Evolutionary conservation across 2,329 filamentous ascomycete genomes (phyloP), one percentile per base, ranked within the genome.

Genomic region (Trichoderma sp.): DNA sequence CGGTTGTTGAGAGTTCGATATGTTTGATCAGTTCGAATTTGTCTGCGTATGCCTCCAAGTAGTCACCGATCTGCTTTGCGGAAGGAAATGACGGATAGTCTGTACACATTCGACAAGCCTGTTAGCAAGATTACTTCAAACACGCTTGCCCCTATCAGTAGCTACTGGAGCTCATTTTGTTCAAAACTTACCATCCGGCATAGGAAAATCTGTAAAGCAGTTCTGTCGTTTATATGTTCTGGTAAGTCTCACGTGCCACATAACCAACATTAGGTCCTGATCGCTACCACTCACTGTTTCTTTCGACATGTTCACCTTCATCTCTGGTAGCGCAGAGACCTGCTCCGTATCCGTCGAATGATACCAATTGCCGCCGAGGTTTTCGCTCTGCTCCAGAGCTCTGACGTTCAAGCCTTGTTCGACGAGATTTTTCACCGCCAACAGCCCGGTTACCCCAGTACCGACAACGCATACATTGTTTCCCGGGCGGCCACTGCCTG

Each of bases 281-380:
- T 6, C 35, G n/a, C 37, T 8, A 1, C 19, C 37, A 40, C 75
- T 57, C 57, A 79, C 77, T 37, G 74, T 71, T 35, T 79, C 74
- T 56, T 74, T 77, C 1, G 77, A 79, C 5, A 76, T 76, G 59
- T 78, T 79, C 11, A 73, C 70, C 52, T 71, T 75, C 4, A 76
- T 78, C 21, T 71, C 72, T 43, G 73, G 71, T 13, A 82, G 76
- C 6, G 79, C 79, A 33, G 80, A 77, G 4, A 79, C 81, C 69
- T 79, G 77, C 61, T 78, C 70, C 6, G 60, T 21, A 40, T 80
- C 74, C 14, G 75, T 72, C 19, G 77, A 81, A 60, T 78, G 80
- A 55, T 79, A 76, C 82, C 82, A 84, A 6, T 81, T 75, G 4
- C 83, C 82, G 11, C 82, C 82, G 43, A 83, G 72, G 58, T 77